Base-by-base conservation (phyloP, 2,329 filamentous ascomycete genomes). In the Hypoxylon sp. region DNA sequence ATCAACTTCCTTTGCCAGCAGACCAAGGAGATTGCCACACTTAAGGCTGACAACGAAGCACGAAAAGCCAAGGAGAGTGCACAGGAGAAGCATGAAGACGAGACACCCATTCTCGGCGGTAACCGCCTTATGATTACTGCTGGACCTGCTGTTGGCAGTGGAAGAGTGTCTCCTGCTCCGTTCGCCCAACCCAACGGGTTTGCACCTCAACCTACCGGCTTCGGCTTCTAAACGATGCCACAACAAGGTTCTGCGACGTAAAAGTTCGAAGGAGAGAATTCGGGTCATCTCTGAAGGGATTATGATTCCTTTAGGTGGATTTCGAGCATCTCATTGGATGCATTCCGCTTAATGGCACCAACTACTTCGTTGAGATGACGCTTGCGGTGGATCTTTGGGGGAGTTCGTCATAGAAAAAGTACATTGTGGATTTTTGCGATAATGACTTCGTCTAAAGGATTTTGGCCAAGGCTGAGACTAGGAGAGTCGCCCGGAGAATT, bases 1-100 rank as follows among this genome's bases (percentile, higher is more conserved):
- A 98, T 99, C 88, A 99, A 98, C 85, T 92, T 97, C 85, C 86
- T 99, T 71, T 89, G 91, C 74, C 94, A 97, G 81, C 94, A 98
- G 83, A 94, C 93, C 42, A 90, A 92, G 73, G 91, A 97, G 62
- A 91, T 99, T 73, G 89, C 94, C 65, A 80, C 86, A 66, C 88
- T 99, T 68, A 97, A 97, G 87, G 93, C 93, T 69, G 97, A 99
- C 82, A 99, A 98, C 78, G 97, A 99, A 81, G 93, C 94, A 78
- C 92, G 94, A 77, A 98, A 97, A 82, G 86, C 86, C 37, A 90
- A 89, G 71, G 92, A 96, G 75, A 83, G 84, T 74, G 87, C 88
- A 62, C 83, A 87, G 72, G 89, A 95, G 84, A 95, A 93, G 85
- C 93, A 94, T 62, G 94, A 98, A 77, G 94, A 97, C 77, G 95